Evolutionary conservation across 2,329 filamentous ascomycete genomes (phyloP).

Genomic region (Zalaria obscura): DNA sequence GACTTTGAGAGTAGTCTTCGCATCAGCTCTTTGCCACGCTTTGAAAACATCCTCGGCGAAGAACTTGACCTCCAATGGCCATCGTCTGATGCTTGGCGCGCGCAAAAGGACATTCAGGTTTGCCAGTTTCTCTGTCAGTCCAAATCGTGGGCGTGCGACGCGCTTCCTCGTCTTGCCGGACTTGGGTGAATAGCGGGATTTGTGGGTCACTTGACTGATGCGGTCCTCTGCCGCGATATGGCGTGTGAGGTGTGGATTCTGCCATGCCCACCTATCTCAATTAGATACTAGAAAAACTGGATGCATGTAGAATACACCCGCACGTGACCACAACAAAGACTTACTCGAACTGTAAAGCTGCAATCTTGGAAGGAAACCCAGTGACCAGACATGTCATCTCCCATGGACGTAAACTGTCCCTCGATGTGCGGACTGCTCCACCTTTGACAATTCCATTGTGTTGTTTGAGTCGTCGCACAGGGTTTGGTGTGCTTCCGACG

Average conservation of each 20-base stretch:
- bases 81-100: constrained; percentile 64
- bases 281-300: neutral
- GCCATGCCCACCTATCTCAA: constrained; percentile 67
- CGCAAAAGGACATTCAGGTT: constrained; percentile 71
- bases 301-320: neutral
- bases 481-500: constrained; percentile 84
- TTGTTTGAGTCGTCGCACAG: constrained; percentile 68
- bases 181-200: constrained; percentile 19
- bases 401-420: constrained; percentile 62
- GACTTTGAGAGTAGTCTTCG: constrained; percentile 33
- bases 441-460: constrained; percentile 80
- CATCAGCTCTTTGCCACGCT: constrained; percentile 51
- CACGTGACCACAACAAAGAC: constrained; percentile 16
- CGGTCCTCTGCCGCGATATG: constrained; percentile 57
- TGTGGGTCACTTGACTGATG: constrained; percentile 33
- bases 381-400: constrained; percentile 78
- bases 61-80: constrained; percentile 73
- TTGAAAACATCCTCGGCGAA: constrained; percentile 56
- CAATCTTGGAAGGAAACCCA: constrained; percentile 76
- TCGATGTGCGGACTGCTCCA: constrained; percentile 65
- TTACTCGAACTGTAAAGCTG: constrained; percentile 88
- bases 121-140: constrained; percentile 54
- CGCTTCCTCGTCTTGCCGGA: constrained; percentile 29
- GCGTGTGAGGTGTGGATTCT: constrained; percentile 66
- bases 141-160: constrained; percentile 43